These are phyloP conservation scores for Fragaria iinumae DNA, from an alignment of 306 rosid genomes.

Conservation along the genomic window DNA sequence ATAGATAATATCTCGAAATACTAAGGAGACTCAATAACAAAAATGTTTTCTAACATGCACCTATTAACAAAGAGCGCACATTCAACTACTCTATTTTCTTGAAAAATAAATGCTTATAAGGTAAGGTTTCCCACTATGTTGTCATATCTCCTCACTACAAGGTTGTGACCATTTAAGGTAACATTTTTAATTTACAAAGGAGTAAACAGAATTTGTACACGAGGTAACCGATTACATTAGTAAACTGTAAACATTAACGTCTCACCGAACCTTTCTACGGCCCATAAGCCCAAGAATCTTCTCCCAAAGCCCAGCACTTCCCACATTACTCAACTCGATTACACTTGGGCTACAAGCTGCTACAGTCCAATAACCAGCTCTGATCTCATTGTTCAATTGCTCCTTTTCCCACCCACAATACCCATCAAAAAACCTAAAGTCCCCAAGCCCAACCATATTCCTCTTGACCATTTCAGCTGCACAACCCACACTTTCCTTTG, in stretches of 20 bases:
- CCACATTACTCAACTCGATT: slow-evolving; percentile 44
- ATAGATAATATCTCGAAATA: too few relatives aligned
- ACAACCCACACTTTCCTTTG: slow-evolving; percentile 75
- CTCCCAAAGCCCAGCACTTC: slow-evolving; percentile 66
- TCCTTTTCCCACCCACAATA: slow-evolving; percentile 87
- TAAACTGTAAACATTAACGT: not conserved
- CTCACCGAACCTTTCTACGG: slow-evolving; percentile 60
- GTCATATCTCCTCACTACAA: too few relatives aligned
- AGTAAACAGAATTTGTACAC: not conserved
- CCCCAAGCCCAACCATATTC: slow-evolving; percentile 48
- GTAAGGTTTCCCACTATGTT: too few relatives aligned
- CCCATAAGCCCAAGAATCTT: slow-evolving; percentile 76
- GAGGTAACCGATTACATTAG: not conserved
- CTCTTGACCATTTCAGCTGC: slow-evolving; percentile 87
- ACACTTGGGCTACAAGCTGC: slow-evolving; percentile 89
- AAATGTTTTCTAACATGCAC: too few relatives aligned
- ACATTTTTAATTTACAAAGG: not conserved
- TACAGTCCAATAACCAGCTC: slow-evolving; percentile 78
- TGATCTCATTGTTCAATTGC: slow-evolving; percentile 64
- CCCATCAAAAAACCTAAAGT: slow-evolving; percentile 90
- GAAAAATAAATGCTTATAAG: too few relatives aligned
- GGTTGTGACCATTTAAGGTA: not conserved
- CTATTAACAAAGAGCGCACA: too few relatives aligned
- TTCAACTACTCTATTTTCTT: too few relatives aligned
- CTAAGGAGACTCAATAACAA: too few relatives aligned